Base-by-base conservation (phyloP, 2,329 filamentous ascomycete genomes). In the Aureobasidium sp. region DNA sequence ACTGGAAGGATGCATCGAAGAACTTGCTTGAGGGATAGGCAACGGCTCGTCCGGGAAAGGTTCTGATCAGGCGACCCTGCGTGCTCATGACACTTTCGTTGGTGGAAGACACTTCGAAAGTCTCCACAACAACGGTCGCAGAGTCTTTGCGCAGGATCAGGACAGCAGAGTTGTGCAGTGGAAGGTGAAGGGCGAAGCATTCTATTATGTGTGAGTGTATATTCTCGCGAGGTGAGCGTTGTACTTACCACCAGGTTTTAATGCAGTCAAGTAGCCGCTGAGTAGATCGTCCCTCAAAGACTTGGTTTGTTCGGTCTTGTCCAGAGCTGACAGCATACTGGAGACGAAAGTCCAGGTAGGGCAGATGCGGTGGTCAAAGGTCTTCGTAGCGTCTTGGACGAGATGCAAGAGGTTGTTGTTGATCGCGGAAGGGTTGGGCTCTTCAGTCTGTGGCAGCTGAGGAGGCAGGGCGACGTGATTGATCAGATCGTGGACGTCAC, bases 21-120 rank as follows among this genome's bases (percentile, higher is more conserved):
- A 86, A 85, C 0, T 72, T 73, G 0, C 69, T 25, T 2, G 74
- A 69, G 0, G 87, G 77, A 3, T 91, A 71, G 0, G 80, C 77
- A 0, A 86, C 84, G 0, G 85, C 82, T 20, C 75, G 77, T 0
- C 85, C 87, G 0, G 90, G 90, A 68, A 92, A 92, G 23, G 85
- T 80, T 83, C 89, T 89, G 65, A 79, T 71, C 0, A 92, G 74
- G 2, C 88, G 83, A 31, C 80, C 81, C 25, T 85, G 75, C 0
- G 86, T 75, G 0, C 81, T 80, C 2, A 91, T 78, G 0, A 90
- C 85, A 18, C 82, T 76, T 50, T 86, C 79, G 1, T 85, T 86
- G 0, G 73, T 72, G 0, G 90, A 79, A 0, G 88, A 89, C 0
- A 85, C 80, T 72, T 92, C 89, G 64, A 91, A 91, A 0, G 81